phyloP scores from a whole-genome alignment of 495 filamentous ascomycete genomes.

The Podospora sp. region DNA sequence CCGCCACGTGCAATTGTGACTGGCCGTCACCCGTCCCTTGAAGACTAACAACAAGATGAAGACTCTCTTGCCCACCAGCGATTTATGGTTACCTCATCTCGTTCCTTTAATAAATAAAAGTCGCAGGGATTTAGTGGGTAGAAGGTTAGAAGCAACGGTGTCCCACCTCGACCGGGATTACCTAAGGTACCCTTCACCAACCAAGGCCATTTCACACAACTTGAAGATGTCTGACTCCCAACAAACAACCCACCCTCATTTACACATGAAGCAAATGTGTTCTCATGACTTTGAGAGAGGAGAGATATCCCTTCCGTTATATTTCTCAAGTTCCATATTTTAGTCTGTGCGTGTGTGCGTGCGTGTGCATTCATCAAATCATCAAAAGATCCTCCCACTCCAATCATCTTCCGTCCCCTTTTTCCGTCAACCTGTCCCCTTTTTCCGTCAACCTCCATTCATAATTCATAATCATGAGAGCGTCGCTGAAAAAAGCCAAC shows the following conservation, averaged over 20 bases:
- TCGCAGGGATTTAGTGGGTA: no score
- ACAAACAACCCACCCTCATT: no score
- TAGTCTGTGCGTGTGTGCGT: not conserved
- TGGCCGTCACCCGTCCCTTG: not conserved
- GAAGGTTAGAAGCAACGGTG: no score
- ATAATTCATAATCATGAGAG: conserved; percentile 15
- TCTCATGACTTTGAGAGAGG: no score
- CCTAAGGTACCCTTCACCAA: no score
- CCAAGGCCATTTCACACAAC: no score
- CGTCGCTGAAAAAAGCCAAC: not conserved
- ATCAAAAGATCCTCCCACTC: not conserved
- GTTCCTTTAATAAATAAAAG: not conserved
- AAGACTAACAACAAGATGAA: not conserved
- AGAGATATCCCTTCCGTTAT: no score
- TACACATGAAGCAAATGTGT: no score
- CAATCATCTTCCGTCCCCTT: not conserved
- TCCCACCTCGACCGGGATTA: no score
- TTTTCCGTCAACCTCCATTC: not conserved
- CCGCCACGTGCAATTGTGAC: not conserved
- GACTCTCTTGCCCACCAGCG: not conserved
- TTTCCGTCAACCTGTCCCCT: not conserved
- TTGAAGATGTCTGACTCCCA: no score
- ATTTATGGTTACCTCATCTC: not conserved
- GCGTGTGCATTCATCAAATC: conserved; percentile 2
- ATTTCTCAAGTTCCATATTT: not conserved